Evolutionary conservation across 148 eudicot genomes (phyloP).

Genomic region (Amaranthus hypochondriacus): DNA sequence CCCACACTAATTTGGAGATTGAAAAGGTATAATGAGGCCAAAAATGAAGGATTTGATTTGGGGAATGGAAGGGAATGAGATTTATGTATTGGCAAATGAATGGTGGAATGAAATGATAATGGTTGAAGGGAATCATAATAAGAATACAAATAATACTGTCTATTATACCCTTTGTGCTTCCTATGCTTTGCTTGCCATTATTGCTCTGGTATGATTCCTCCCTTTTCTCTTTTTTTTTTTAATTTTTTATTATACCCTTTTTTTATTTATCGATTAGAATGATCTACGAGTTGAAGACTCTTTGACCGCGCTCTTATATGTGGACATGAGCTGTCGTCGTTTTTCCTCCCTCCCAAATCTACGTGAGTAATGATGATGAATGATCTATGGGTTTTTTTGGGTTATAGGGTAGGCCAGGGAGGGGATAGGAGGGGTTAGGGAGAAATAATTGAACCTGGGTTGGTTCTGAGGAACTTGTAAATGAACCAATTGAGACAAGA

Average conservation of each 20-base stretch:
- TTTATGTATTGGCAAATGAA: constrained; percentile 6
- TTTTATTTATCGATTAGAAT: neutral
- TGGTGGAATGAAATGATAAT: constrained; percentile 24
- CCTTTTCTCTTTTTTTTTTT: neutral
- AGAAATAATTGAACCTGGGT: too few species aligned
- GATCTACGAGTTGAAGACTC: neutral
- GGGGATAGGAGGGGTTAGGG: too few species aligned
- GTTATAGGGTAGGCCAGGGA: too few species aligned
- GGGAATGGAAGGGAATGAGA: constrained; percentile 12
- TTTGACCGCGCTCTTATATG: too few species aligned
- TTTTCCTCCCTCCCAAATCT: too few species aligned
- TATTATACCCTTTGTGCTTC: constrained; percentile 36
- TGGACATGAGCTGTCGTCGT: too few species aligned
- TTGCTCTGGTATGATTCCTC: constrained; percentile 36
- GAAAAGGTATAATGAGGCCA: neutral
- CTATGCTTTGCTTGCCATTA: constrained; percentile 29
- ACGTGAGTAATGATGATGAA: too few species aligned
- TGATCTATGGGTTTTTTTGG: too few species aligned
- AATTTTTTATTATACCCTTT: neutral
- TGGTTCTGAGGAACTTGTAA: too few species aligned
- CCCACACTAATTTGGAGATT: too few species aligned
- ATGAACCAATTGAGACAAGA: too few species aligned
- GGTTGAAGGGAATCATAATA: constrained; percentile 10
- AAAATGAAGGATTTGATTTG: constrained; percentile 10
- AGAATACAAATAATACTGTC: constrained; percentile 24